Evolutionary conservation across 2,329 filamentous ascomycete genomes (phyloP), one percentile per base, ranked within the genome.

Genomic region (Monilinia vaccinii-corymbosi): DNA sequence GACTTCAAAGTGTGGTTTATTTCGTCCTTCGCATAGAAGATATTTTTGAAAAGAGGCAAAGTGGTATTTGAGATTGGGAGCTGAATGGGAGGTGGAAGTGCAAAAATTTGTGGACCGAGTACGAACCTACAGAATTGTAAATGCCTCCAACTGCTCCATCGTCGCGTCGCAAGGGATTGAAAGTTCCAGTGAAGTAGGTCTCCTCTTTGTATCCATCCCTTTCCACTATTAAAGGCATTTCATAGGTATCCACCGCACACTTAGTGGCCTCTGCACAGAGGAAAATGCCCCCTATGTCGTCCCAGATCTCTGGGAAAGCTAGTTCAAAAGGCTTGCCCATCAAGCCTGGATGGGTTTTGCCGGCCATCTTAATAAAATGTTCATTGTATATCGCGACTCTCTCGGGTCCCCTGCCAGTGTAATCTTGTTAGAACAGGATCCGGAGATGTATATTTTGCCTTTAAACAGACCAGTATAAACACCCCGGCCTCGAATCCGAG

Each of bases 351-450:
- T 70, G 67, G 21, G 60, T 56, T 32, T 66, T 67, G 13, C 65
- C 64, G 9, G 66, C 62, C 3, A 70, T 58, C 21, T 64, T 60
- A 18, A 65, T 59, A 32, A 68, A 70, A 9, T 58, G 57, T 45
- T 66, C 63, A 52, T 70, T 70, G 60, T 70, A 70, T 25, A 70
- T 65, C 3, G 67, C 62, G 21, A 67, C 61, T 57, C 59, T 63
- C 9, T 65, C 44, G 1, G 65, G 50, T 14, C 67, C 68, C 67
- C 68, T 70, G 32, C 3, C 13, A 32, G 42, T 13, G 16, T 28
- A 14, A 47, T 38, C 28, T 36, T 46, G 42, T 56, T 23, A 58
- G 59, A 48, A 23, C 21, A 21, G 18, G 59, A 48, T 21, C 21
- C 16, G 18, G 25, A 45, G 36, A 38, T 48, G 46, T 16, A 36